Evolutionary conservation across 2,329 filamentous ascomycete genomes (phyloP), one percentile per base, ranked within the genome.

Genomic region (Aspergillus sp.): DNA sequence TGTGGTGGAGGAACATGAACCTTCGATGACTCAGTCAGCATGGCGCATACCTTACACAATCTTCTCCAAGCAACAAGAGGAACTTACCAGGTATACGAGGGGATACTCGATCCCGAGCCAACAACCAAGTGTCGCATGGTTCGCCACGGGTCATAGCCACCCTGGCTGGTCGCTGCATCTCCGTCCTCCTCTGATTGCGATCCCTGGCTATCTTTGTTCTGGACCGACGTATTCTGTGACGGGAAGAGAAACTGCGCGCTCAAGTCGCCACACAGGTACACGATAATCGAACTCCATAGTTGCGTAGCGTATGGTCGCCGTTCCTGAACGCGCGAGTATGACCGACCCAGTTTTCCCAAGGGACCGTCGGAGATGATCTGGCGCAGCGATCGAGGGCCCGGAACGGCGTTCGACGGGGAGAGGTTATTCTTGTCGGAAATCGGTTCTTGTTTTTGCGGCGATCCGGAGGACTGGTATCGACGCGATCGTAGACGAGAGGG

Each of bases 231-330:
- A 58, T 61, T 55, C 42, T 73, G 69, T 7, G 70, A 64, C 11
- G 79, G 73, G 63, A 80, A 80, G 64, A 96, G 86, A 58, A 82
- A 81, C 77, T 96, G 92, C 50, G 92, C 91, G 49, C 86, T 87
- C 56, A 95, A 65, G 74, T 96, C 92, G 9, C 90, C 91, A 53
- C 86, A 83, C 45, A 93, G 82, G 71, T 92, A 96, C 60, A 96
- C 91, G 45, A 91, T 81, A 50, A 96, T 75, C 47, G 90, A 87
- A 67, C 86, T 92, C 64, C 83, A 81, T 61, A 96, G 74, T 78
- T 97, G 93, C 10, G 91, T 96, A n/a, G 84, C 78, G 70, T 91
- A 90, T 0, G 94, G 93, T 53, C 88, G 81, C 53, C 84, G 83
- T 54, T 85, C 80, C 77, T 96, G 92, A 51, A 87, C 85, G 22